phyloP scores from a whole-genome alignment of 441 rosid species.

The Pelargonium australe region DNA sequence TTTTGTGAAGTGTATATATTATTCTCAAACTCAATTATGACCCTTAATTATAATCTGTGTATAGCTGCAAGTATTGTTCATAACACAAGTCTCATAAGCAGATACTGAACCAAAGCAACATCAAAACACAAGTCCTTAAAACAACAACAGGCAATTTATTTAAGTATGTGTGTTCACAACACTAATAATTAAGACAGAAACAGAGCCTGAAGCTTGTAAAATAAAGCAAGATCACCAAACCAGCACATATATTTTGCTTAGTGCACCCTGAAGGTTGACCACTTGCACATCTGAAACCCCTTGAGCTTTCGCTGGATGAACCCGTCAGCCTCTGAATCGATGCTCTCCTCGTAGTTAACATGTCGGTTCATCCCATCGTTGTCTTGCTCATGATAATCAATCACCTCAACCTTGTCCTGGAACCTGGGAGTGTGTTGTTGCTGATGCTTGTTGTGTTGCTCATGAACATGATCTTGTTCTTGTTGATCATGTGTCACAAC shows the following conservation, averaged over 20 bases:
- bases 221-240: no score
- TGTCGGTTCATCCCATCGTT: background rate
- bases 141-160: no score
- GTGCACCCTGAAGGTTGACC: constrained; percentile 40
- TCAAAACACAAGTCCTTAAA: no score
- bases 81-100: no score
- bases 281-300: constrained; percentile 41
- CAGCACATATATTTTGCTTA: background rate
- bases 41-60: no score
- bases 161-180: no score
- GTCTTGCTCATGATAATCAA: background rate
- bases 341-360: background rate
- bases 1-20: no score
- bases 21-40: no score
- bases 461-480: constrained; percentile 10
- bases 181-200: no score
- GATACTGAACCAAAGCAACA: no score
- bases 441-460: background rate
- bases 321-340: constrained; percentile 28
- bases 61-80: no score
- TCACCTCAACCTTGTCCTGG: constrained; percentile 21
- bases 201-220: no score
- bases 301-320: constrained; percentile 37
- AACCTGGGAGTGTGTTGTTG: background rate
- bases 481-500: background rate